Evolutionary conservation across 1,139 yeast species (phyloP), one percentile per base, ranked within the genome.

Genomic region (Debaryomyces sp.): DNA sequence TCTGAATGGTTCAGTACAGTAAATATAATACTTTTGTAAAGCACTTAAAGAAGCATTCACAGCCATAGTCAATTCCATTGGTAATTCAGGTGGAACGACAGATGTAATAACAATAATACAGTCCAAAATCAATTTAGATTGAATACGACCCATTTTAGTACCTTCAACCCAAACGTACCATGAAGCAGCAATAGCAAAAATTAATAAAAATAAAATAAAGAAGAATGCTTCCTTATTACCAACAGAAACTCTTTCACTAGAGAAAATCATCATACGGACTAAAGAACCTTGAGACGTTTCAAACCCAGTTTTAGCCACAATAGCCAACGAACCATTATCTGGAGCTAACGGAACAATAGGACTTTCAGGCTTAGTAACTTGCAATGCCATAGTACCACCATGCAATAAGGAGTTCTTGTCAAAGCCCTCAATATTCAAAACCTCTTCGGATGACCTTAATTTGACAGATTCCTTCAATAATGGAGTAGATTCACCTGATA

Each of bases 101-200:
- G 98, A 92, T 17, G 99, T 94, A 59, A 94, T 82, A 60, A 94
- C 95, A 64, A 94, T 82, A 57, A 94, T 88, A 85, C 99, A 95
- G 71, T 94, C 98, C 65, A 94, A 80, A 58, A 94, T 86, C 65
- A 94, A 82, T 72, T 94, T 94, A 48, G 96, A 89, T 69, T 94
- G 96, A 60, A 89, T 83, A 73, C 99, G 87, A 60, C 97, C 98
- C 89, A 89, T 87, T 68, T 80, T 85, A 35, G 96, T 87, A 70
- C 99, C 99, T 72, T 94, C 97, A 51, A 87, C 87, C 99, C 99
- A 94, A 47, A 94, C 99, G 65, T 94, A 95, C 91, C 97, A 89
- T 32, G 96, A 87, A 35, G 99, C 99, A 61, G 91, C 90, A 66
- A 95, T 81, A 53, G 99, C 99, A 63, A 94, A 94, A 33, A 89